Base-by-base conservation (phyloP, 129 eudicot species). In the Saposhnikovia divaricata region DNA sequence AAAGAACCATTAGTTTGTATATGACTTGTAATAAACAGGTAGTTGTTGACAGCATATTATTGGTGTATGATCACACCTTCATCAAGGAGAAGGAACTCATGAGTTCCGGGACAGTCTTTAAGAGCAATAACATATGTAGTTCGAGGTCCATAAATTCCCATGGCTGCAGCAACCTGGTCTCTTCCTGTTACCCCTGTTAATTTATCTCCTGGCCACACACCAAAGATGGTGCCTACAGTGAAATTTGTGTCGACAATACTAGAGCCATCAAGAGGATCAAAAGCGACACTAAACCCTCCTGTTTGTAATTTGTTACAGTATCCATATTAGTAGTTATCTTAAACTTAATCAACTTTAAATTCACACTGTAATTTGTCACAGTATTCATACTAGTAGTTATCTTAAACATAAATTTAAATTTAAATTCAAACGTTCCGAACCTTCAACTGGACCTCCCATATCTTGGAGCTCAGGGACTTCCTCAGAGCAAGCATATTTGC, bases 401-500 rank as follows among this genome's bases (percentile, higher is more conserved):
- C 3, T 68, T 61, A 47, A 6, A 6, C 19, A 34, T 47, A 43
- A 40, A 15, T 14, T 14, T 7, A 47, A 48, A 6, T 16, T 15
- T 40, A 40, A 40, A 40, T 40, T 40, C 6, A 40, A 6, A 21
- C 15, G 5, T 45, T 59, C 13, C 79, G 43, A 68, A 96, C 97
- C 97, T 92, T 95, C 97, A 21, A 66, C 88, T 68, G 98, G 98
- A 77, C 98, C 99, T 83, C 93, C 98, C 99, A 96, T 96, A 80
- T 96, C 99, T 88, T 96, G 99, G 74, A 96, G 98, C 91, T 92
- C 97, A 0, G 99, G 98, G 74, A 96, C 93, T 85, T 96, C 98
- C 83, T 96, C 98, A 7, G 99, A 96, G 91, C 99, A 96, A 79
- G 98, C 99, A 77, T 96, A 96, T 83, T 96, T 96, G 96, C 99